Conservation (phyloP, 768 basidiomycete species). For the Psilocybe cubensis region DNA sequence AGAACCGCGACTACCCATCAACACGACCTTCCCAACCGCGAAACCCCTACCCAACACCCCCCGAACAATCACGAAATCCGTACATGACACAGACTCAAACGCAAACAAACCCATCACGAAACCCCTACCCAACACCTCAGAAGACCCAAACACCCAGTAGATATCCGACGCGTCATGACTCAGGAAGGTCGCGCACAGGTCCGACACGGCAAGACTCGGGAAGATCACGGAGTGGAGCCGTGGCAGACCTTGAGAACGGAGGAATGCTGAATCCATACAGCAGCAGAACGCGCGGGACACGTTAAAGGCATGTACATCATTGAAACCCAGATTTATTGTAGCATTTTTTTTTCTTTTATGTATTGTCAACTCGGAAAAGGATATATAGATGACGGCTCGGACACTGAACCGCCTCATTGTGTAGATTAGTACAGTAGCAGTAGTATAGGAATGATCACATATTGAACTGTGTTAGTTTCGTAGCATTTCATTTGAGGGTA, state of each 20-base stretch:
- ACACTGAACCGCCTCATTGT: constrained; percentile 1
- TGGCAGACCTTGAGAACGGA: constrained; percentile 42
- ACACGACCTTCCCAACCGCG: constrained; percentile 19
- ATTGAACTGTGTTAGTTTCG: background rate
- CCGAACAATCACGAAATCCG: background rate
- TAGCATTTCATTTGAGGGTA: background rate
- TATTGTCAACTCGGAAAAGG: constrained; percentile 13
- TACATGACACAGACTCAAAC: background rate
- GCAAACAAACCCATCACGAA: constrained; percentile 19
- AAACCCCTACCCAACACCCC: constrained; percentile 22
- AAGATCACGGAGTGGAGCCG: constrained; percentile 28
- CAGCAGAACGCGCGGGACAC: constrained; percentile 19
- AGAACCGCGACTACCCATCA: constrained; percentile 16
- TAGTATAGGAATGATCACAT: background rate
- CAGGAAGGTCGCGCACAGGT: constrained; percentile 33
- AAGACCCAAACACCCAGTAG: constrained; percentile 18
- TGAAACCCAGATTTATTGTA: constrained; percentile 14
- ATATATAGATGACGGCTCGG: constrained; percentile 15
- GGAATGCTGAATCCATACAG: constrained; percentile 46
- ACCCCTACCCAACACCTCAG: constrained; percentile 19
- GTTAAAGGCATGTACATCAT: constrained; percentile 19
- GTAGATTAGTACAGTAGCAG: constrained; percentile 7
- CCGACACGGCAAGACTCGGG: constrained; percentile 37
- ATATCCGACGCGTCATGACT: constrained; percentile 33
- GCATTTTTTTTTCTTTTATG: constrained; percentile 21